Evolutionary conservation across 805 yeast genomes (phyloP), one percentile per base, ranked within the genome.

Genomic region (Danielozyma ontarioensis): DNA sequence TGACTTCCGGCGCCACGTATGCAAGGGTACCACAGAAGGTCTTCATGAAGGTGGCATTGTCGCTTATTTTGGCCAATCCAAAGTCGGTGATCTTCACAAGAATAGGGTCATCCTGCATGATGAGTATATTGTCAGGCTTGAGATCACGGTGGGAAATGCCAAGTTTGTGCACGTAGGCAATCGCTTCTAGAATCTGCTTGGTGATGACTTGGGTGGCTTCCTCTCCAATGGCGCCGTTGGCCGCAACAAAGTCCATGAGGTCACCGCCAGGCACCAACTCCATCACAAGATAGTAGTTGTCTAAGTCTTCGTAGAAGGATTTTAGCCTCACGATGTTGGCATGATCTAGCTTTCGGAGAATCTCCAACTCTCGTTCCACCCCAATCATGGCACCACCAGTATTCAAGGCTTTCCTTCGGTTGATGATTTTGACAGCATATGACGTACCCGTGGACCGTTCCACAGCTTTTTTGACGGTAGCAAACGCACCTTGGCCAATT

Each of bases 11-110:
- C 0, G 99, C 98, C 31, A 93, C 83, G 50, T 93, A 93, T 2
- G 97, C 97, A 42, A 93, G 58, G 0, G 99, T 93, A 1, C 99
- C 99, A 62, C 99, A 93, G 49, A 93, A 93, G 0, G 99, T 90
- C 55, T 87, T 89, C 83, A 93, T 81, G 41, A 83, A 78, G 2
- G 95, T 78, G 7, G 88, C 83, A 33, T 78, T 79, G 37, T 83
- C 93, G 41, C 88, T 79, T 17, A 87, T 79, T 58, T 93, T 93
- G 0, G 98, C 98, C 28, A 93, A 66, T 0, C 99, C 99, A 62
- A 93, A 93, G 61, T 93, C 99, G 3, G 97, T 85, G 25, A 93
- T 84, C 53, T 93, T 93, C n/a, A 93, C 81, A 13, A 78, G 56
- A 4, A 89, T 93, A 1, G 97, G 97, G 50, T 86, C 93, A 51